Base-by-base conservation (phyloP, 2,329 filamentous ascomycete genomes). In the Dissoconium aciculare region DNA sequence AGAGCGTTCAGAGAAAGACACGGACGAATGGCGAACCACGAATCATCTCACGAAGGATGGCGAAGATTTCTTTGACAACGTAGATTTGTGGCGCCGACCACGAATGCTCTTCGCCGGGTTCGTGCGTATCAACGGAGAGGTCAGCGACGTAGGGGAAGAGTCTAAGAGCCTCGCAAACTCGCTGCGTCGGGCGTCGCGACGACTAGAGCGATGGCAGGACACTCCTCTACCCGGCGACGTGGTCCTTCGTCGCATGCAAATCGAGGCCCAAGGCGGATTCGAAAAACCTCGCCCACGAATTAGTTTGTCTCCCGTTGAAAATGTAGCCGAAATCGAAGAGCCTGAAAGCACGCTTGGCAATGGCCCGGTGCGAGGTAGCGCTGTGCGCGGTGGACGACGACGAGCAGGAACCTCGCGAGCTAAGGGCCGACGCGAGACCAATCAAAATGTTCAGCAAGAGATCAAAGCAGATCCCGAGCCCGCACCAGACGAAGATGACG, bases 61-160 rank as follows among this genome's bases (percentile, higher is more conserved):
- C 24, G 37, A 39, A 11, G 45, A 46, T 10, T 35, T 37, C n/a
- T 21, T 37, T 12, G 38, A 43, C 10, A 39, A 49, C 13, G 30
- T 44, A 3, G 45, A 47, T 13, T 17, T 34, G 5, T 38, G 39
- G 27, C 43, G 40, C 6, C 39, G 40, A 13, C 42, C 47, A 5
- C 28, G 43, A 24, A 38, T 45, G 13, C 34, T 41, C 10, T 39
- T 43, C 27, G 56, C 53, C 2, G 81, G 74, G 1, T 63, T 81
- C 23, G 70, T 68, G 31, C 73, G 69, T 17, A 58, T 79, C 0
- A 56, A 57, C 12, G 38, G 34, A 5, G 79, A 85, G 49, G 55
- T 64, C 0, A 76, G 82, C 38, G 80, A 87, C 54, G 79, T 74
- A 42, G 81, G 81, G 26, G 81, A 87, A 52, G 78, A 87, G 52